phyloP scores from a whole-genome alignment of 1,284 basidiomycete species.

The Papiliotrema nemorosa region DNA sequence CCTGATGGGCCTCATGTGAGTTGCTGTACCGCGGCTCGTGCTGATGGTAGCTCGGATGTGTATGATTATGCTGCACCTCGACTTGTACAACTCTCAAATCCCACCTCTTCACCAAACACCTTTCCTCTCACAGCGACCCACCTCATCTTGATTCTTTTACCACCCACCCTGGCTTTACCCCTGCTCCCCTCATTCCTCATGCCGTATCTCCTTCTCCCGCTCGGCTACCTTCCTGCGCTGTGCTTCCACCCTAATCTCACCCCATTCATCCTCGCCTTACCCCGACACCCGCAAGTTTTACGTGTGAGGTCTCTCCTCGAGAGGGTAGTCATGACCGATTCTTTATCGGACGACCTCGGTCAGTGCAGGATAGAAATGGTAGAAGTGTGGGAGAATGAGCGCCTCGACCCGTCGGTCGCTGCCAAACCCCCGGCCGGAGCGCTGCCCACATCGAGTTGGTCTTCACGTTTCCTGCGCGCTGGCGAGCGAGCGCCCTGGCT shows the following conservation, averaged over 20 bases:
- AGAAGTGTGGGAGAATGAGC: constrained; percentile 48
- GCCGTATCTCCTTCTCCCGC: constrained; percentile 42
- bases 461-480: constrained; percentile 27
- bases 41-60: constrained; percentile 31
- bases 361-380: constrained; percentile 30
- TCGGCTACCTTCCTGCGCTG: constrained; percentile 38
- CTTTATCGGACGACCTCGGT: constrained; percentile 36
- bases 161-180: constrained; percentile 41
- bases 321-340: constrained; percentile 35
- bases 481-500: constrained; percentile 45
- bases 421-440: constrained; percentile 12
- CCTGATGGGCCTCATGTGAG: constrained; percentile 48
- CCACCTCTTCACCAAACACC: constrained; percentile 26
- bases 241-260: constrained; percentile 46
- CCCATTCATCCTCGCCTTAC: constrained; percentile 19
- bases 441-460: constrained; percentile 27
- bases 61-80: constrained; percentile 37
- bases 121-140: constrained; percentile 44
- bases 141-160: constrained; percentile 39
- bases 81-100: constrained; percentile 21
- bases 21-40: constrained; percentile 4
- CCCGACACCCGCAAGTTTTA: constrained; percentile 18
- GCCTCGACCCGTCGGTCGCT: constrained; percentile 38
- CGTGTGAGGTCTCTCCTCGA: constrained; percentile 24
- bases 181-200: constrained; percentile 35